Evolutionary conservation across 148 eudicot genomes (phyloP), one percentile per base, ranked within the genome.

Genomic region (Linanthus parryae): DNA sequence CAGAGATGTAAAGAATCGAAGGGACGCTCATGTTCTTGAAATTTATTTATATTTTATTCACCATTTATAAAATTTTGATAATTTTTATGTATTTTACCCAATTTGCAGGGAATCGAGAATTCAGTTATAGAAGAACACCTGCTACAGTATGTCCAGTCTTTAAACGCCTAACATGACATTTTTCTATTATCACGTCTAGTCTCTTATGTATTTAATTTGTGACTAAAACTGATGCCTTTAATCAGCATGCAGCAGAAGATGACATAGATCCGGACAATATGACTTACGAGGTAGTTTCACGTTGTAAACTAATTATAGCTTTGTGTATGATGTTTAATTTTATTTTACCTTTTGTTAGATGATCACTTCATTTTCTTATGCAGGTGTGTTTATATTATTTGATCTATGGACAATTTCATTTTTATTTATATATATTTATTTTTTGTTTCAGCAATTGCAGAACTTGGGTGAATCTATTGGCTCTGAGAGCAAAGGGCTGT

Each of bases 261-360:
- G 68, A 66, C 10, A 55, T 79, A 56, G 78, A 78, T 81, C 88
- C 76, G 1, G 88, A 75, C 65, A 52, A 39, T 30, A 85, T 85
- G 88, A 70, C 82, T 46, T 81, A 84, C 53, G 94, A 84, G 82
- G 94, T 74, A 62, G 44, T 54, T 55, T 28, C 49, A 33, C 2
- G 10, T 22, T 52, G 36, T 14, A 5, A 27, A 37, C 14, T 53
- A 4, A 8, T 22, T n/a, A 7, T 29, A 7, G 23, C 38, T 25
- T 22, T 34, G 44, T 19, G 17, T 18, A 10, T 25, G 19, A 20
- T 26, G 35, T 43, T 44, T 23, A n/a, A n/a, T n/a, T 30, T 10
- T 12, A 12, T 55, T 17, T 30, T 38, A 31, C 39, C 24, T 40
- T 41, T 17, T 44, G 3, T 13, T 12, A 20, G 5, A 34, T 21